Evolutionary conservation across 805 yeast genomes (phyloP).

Genomic region (Barnettozyma populi): DNA sequence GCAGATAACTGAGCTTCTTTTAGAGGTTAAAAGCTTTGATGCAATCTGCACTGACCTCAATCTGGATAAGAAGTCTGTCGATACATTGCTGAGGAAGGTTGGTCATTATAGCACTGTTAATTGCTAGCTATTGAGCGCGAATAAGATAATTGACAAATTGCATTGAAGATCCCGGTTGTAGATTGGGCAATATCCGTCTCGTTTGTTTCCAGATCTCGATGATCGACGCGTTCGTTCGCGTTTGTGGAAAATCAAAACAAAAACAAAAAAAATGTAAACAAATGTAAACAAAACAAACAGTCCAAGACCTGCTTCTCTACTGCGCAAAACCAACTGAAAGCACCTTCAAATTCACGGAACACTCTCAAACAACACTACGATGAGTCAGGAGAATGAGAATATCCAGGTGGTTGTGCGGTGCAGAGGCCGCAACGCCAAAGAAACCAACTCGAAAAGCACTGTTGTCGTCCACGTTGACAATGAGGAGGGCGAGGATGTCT

Average conservation of each 20-base stretch:
- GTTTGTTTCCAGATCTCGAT: too few species aligned
- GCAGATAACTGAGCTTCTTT: constrained; percentile 33
- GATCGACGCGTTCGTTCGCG: neutral
- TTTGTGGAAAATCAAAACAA: neutral
- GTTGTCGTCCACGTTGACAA: constrained; percentile 53
- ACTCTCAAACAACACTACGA: neutral
- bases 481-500: constrained; percentile 41
- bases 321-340: neutral
- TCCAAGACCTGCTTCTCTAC: neutral
- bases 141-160: too few species aligned
- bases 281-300: neutral
- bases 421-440: constrained; percentile 55
- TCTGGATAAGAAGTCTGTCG: constrained; percentile 50
- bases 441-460: constrained; percentile 50
- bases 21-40: constrained; percentile 53
- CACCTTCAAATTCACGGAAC: neutral
- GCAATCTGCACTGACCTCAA: constrained; percentile 66
- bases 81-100: constrained; percentile 37
- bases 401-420: constrained; percentile 62
- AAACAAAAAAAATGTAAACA: neutral
- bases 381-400: constrained; percentile 35
- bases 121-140: constrained; percentile 2
- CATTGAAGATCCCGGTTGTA: neutral
- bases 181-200: neutral
- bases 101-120: constrained; percentile 48